phyloP scores from a whole-genome alignment of 208 protist genomes.

The Chromosphaera perkinsii region DNA sequence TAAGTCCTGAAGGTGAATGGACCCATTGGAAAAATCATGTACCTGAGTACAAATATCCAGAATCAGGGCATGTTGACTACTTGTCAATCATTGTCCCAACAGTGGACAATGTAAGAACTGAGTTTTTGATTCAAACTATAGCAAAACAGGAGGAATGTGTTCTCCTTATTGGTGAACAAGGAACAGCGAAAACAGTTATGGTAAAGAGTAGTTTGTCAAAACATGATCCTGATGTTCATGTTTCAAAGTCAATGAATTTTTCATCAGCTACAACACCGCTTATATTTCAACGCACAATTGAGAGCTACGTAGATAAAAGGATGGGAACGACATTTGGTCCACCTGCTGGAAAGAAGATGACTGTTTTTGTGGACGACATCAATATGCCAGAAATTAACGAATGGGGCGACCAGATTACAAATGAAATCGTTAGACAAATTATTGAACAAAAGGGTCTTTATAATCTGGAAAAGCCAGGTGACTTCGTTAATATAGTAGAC shows the following conservation, averaged over 20 bases:
- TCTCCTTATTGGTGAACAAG: slow-evolving; percentile 92
- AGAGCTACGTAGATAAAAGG: slow-evolving; percentile 88
- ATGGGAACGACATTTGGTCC: slow-evolving; percentile 72
- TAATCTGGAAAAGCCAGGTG: slow-evolving; percentile 8
- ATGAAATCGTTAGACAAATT: slow-evolving; percentile 94
- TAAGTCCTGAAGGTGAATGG: slow-evolving; percentile 32
- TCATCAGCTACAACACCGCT: slow-evolving; percentile 90
- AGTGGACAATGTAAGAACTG: slow-evolving; percentile 93
- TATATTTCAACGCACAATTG: slow-evolving; percentile 90
- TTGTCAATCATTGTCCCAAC: slow-evolving; percentile 93
- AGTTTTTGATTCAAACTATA: slow-evolving; percentile 86
- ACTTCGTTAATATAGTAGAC: slow-evolving; percentile 57
- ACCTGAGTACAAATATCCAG: slow-evolving; percentile 23
- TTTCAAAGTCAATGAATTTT: no score
- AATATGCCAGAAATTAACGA: slow-evolving; percentile 90
- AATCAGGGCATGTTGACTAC: slow-evolving; percentile 27
- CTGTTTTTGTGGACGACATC: slow-evolving; percentile 98
- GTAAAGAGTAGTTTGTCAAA: slow-evolving; percentile 79
- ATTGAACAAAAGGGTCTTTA: slow-evolving; percentile 78
- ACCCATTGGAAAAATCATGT: slow-evolving; percentile 6
- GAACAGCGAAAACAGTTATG: slow-evolving; percentile 84
- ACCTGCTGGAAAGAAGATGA: slow-evolving; percentile 78
- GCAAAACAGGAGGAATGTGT: slow-evolving; percentile 78
- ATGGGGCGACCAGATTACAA: slow-evolving; percentile 95
- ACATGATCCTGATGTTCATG: slow-evolving; percentile 74